Conservation (phyloP, 805 yeast genomes). For the Candida broadrunensis region DNA sequence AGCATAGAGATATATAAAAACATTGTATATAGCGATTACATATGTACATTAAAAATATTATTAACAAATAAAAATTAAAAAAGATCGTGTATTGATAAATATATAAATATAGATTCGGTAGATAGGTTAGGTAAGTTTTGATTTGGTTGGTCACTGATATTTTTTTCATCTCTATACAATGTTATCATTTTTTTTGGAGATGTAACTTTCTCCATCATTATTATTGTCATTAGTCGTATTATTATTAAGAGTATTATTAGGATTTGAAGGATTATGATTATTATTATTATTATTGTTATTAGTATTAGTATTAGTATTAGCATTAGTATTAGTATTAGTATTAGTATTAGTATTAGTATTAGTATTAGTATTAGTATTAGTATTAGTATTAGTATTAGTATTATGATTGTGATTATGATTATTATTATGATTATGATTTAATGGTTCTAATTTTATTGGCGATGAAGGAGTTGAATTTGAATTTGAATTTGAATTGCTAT, state of each 20-base stretch:
- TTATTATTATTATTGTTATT: conserved; percentile 1
- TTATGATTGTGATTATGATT: not conserved
- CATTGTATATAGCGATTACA: not conserved
- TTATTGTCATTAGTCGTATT: conserved; percentile 1
- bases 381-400: conserved; percentile 1
- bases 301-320: not conserved
- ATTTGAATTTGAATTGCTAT: not conserved
- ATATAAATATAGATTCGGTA: too few species aligned
- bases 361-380: not conserved
- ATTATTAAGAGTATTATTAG: not conserved
- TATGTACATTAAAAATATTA: not conserved
- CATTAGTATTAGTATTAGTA: not conserved
- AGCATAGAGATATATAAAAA: not conserved
- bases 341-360: not conserved
- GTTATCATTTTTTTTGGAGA: conserved; percentile 4
- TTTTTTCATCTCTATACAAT: conserved; percentile 1
- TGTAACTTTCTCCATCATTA: conserved; percentile 3
- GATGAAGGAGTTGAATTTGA: not conserved
- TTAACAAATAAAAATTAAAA: too few species aligned
- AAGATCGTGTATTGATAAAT: too few species aligned
- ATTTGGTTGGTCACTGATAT: too few species aligned
- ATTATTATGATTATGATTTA: too few species aligned
- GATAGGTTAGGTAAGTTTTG: too few species aligned
- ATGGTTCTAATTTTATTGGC: too few species aligned
- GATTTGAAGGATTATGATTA: not conserved